Evolutionary conservation across 176 grass and related monocot species (phyloP), one percentile per base, ranked within the genome.

Genomic region (Aegilops longissima): DNA sequence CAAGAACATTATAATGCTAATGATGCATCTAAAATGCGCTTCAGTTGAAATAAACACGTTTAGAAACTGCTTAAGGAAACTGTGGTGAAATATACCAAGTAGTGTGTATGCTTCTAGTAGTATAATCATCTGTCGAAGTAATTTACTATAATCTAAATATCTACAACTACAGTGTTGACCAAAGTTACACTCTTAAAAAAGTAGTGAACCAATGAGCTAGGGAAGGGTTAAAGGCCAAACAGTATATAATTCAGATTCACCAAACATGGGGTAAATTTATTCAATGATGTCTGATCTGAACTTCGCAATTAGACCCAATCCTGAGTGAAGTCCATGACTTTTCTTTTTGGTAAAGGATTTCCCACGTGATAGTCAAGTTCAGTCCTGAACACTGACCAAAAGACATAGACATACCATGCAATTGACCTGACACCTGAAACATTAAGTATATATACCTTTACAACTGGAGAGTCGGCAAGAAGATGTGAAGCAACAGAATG

Each of bases 401-500:
- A 35, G 73, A 14, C 72, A 31, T 40, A 81, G 42, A 69, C 17
- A 90, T 83, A 86, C 33, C 40, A 73, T 70, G 66, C 42, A 80
- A 58, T 58, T 58, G 12, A 69, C 20, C 18, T 80, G 5, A 40
- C 44, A 58, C 17, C 17, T 74, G 18, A 56, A 80, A 87, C 66
- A 59, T 34, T 40, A 78, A 83, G 44, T 49, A 51, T 42, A 16
- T 34, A 66, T 72, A 98, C 96, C 96, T 95, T 95, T 9, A 98
- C 90, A 82, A 92, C 90, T 69, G 93, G 92, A 84, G 93, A 96
- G 80, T 98, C 93, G 35, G 89, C 88, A 89, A 98, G 96, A 86
- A 95, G 92, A 94, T 96, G 92, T 2, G 92, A 92, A 70, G 96
- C 91, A 65, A 96, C 96, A 49, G 85, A 90, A 39, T 31, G 86